A percentile compares a stretch with the other conserved stretches of the same genome.
Conservation (phyloP, 1,139 yeast genomes). For the Wickerhamomyces sp. region DNA sequence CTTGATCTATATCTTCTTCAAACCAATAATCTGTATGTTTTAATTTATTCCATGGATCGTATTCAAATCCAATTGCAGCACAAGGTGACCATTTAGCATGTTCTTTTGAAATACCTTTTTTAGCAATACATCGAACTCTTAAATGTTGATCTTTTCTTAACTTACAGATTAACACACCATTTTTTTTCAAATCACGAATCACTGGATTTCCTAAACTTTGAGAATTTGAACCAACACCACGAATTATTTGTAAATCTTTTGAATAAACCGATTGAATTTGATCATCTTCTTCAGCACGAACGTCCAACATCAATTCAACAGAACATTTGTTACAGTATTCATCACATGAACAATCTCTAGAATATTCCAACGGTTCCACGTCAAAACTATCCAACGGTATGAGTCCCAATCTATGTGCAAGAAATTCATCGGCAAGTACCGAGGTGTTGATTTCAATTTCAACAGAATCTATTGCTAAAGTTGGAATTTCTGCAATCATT, state of each 20-base stretch:
- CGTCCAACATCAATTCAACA: conserved; percentile 79
- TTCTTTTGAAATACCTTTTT: conserved; percentile 96
- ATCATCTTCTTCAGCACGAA: conserved; percentile 81
- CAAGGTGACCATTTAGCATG: conserved; percentile 99
- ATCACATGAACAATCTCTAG: conserved; percentile 96
- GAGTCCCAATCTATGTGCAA: conserved; percentile 88
- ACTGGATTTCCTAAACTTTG: conserved; percentile 72
- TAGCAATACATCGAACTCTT: conserved; percentile 86
- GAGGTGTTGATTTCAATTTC: conserved; percentile 92
- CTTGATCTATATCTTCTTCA: conserved; percentile 80
- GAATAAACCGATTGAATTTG: conserved; percentile 86
- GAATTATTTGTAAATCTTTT: conserved; percentile 60
- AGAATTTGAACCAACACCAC: conserved; percentile 35
- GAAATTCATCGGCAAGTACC: conserved; percentile 93
- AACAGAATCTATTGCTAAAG: conserved; percentile 91
- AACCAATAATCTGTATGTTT: conserved; percentile 96
- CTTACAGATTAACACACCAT: conserved; percentile 87
- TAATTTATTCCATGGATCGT: conserved; percentile 98
- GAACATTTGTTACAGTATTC: conserved; percentile 95
- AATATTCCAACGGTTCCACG: conserved; percentile 72
- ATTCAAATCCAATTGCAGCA: conserved; percentile 95
- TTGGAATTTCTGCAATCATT: conserved; percentile 95
- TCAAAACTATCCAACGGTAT: conserved; percentile 84
- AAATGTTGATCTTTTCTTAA: conserved; percentile 91
- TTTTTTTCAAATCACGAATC: conserved; percentile 66